Evolutionary conservation across 495 filamentous ascomycete genomes (phyloP).

Genomic region (Neurospora sp.): DNA sequence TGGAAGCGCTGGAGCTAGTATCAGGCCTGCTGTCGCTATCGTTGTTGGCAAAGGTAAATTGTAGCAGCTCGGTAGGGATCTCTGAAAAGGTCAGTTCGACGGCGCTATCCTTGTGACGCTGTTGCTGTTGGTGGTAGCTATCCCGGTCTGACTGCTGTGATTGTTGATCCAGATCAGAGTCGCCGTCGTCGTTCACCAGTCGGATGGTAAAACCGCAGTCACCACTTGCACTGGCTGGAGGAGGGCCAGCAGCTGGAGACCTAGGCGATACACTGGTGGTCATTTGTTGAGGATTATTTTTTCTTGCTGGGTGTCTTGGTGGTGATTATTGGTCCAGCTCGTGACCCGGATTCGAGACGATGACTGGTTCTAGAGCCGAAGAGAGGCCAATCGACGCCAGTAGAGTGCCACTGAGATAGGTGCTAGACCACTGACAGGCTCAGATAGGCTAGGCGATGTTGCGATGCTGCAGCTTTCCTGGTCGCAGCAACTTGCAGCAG

Average conservation of each 20-base stretch:
- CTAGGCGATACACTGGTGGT: neutral
- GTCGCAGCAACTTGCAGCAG: neutral
- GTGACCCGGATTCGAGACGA: neutral
- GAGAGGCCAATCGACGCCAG: neutral
- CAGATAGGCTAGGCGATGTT: neutral
- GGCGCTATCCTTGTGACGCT: conserved; percentile 6
- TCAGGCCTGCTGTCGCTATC: conserved; percentile 2
- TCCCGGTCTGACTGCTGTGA: conserved; percentile 13
- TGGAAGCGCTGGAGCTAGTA: conserved; percentile 2
- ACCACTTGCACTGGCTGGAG: neutral
- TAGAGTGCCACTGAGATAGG: neutral
- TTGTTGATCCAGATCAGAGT: neutral
- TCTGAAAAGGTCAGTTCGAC: conserved; percentile 32
- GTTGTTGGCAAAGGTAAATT: conserved; percentile 22
- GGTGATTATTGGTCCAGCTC: neutral
- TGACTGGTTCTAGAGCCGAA: neutral
- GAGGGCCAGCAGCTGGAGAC: neutral
- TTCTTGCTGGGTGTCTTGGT: neutral
- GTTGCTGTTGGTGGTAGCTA: conserved; percentile 12
- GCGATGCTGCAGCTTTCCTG: neutral
- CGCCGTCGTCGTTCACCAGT: neutral
- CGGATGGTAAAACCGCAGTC: neutral
- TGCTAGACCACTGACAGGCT: neutral
- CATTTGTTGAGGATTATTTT: neutral
- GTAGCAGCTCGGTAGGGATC: conserved; percentile 26